Evolutionary conservation across 495 filamentous ascomycete genomes (phyloP).

Genomic region (Lepraria neglecta): DNA sequence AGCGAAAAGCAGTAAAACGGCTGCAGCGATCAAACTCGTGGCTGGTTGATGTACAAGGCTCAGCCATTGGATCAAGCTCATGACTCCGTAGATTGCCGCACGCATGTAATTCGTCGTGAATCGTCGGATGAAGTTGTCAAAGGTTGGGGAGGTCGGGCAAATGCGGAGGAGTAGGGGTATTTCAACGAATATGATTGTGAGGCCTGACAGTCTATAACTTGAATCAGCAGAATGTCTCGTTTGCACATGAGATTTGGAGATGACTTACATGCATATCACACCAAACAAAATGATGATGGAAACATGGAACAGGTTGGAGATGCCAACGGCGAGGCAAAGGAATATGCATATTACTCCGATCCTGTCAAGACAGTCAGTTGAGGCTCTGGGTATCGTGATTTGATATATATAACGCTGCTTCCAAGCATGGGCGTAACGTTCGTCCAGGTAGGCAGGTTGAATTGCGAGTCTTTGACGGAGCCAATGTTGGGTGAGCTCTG

Average conservation of each 20-base stretch:
- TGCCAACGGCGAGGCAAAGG: constrained; percentile 89
- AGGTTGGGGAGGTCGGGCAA: constrained; percentile 85
- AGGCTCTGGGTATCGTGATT: neutral
- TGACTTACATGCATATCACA: constrained; percentile 74
- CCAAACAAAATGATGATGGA: constrained; percentile 67
- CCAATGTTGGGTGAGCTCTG: neutral
- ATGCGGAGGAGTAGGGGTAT: constrained; percentile 94
- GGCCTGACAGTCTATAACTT: constrained; percentile 57
- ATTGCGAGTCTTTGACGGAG: neutral
- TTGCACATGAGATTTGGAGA: neutral
- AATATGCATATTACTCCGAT: constrained; percentile 90
- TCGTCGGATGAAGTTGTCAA: constrained; percentile 83
- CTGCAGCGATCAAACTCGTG: constrained; percentile 77
- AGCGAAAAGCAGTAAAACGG: constrained; percentile 71
- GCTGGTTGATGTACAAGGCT: constrained; percentile 49
- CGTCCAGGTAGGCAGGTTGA: neutral
- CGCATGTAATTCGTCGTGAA: constrained; percentile 97
- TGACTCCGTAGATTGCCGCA: constrained; percentile 76
- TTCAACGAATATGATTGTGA: constrained; percentile 94
- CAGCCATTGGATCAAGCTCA: constrained; percentile 79
- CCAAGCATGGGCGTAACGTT: neutral
- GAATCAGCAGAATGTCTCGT: neutral
- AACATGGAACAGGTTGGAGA: constrained; percentile 79
- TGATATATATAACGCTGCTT: neutral
- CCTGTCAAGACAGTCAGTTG: constrained; percentile 46